A percentile compares a stretch with the other conserved stretches of the same genome.
Evolutionary conservation across 2,329 filamentous ascomycete species (phyloP).

Genomic region (Coniella vitis): DNA sequence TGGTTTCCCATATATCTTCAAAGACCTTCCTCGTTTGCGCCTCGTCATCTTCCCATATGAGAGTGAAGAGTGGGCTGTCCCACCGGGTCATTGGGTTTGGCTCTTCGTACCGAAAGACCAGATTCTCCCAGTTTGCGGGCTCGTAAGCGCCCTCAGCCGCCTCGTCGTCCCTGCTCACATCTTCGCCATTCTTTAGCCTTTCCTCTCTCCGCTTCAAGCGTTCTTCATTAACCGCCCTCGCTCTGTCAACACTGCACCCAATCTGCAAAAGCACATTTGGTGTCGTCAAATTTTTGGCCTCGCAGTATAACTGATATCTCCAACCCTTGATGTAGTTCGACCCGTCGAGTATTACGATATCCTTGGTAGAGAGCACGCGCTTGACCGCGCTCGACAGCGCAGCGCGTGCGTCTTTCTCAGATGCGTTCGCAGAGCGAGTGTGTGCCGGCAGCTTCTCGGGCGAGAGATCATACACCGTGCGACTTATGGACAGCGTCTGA

Average conservation of each 20-base stretch:
- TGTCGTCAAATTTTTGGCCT: slow-evolving; percentile 72
- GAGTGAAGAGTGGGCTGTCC: slow-evolving; percentile 76
- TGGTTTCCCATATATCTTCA: slow-evolving; percentile 66
- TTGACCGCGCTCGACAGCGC: slow-evolving; percentile 72
- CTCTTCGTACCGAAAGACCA: slow-evolving; percentile 78
- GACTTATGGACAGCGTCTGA: slow-evolving; percentile 61
- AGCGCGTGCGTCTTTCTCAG: slow-evolving; percentile 77
- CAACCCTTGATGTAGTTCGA: slow-evolving; percentile 88
- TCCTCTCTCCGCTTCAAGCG: slow-evolving; percentile 35
- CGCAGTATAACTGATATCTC: slow-evolving; percentile 79
- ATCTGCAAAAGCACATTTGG: slow-evolving; percentile 68
- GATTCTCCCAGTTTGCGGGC: slow-evolving; percentile 63
- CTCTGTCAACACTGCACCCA: slow-evolving; percentile 47
- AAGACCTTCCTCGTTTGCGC: slow-evolving; percentile 50
- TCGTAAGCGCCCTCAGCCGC: slow-evolving; percentile 39
- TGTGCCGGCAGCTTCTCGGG: slow-evolving; percentile 45
- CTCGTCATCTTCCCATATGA: slow-evolving; percentile 67
- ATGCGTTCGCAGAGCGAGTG: slow-evolving; percentile 62
- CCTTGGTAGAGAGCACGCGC: slow-evolving; percentile 61
- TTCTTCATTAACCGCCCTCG: slow-evolving; percentile 52
- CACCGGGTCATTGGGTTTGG: slow-evolving; percentile 79
- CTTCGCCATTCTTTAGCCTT: slow-evolving; percentile 29
- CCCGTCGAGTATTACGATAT: slow-evolving; percentile 73
- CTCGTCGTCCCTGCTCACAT: slow-evolving; percentile 23
- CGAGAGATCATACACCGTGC: slow-evolving; percentile 63